phyloP scores from a whole-genome alignment of 768 basidiomycete species.

The Tricholoma sp. region DNA sequence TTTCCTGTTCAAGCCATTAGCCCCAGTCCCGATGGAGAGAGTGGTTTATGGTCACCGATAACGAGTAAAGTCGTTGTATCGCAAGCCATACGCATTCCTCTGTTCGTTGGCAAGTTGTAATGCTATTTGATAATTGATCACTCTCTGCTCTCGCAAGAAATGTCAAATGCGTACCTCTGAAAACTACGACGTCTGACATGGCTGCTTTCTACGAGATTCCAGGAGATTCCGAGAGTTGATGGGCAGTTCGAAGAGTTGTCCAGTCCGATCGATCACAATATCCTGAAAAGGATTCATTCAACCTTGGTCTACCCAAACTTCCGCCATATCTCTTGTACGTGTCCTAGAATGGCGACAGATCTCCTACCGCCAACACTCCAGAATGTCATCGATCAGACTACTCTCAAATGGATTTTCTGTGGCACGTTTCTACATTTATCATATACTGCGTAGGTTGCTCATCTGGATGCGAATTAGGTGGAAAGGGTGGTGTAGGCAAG shows the following conservation, averaged over 20 bases:
- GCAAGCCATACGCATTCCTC: slow-evolving; percentile 83
- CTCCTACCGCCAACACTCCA: slow-evolving; percentile 82
- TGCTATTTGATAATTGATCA: slow-evolving; percentile 39
- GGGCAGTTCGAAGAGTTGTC: not conserved
- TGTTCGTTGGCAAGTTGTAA: slow-evolving; percentile 84
- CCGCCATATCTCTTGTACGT: not conserved
- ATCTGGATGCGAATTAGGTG: slow-evolving; percentile 51
- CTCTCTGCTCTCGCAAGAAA: not conserved
- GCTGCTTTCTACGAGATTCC: slow-evolving; percentile 9
- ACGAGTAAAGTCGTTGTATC: slow-evolving; percentile 83
- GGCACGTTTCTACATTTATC: slow-evolving; percentile 45
- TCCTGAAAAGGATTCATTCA: slow-evolving; percentile 1
- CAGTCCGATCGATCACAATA: slow-evolving; percentile 6
- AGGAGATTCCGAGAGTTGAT: not conserved
- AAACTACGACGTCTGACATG: slow-evolving; percentile 29
- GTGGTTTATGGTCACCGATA: slow-evolving; percentile 55
- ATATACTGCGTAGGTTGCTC: slow-evolving; percentile 10
- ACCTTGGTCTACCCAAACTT: not conserved
- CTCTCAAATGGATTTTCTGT: slow-evolving; percentile 98
- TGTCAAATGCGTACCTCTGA: slow-evolving; percentile 28
- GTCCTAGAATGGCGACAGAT: slow-evolving; percentile 48
- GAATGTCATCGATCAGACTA: slow-evolving; percentile 90
- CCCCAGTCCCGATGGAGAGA: too few species aligned
- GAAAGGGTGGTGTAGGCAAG: slow-evolving; percentile 97
- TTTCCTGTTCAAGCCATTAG: slow-evolving; percentile 49